Conservation (phyloP, 2,329 filamentous ascomycete species). For the Aspergillus tanneri region DNA sequence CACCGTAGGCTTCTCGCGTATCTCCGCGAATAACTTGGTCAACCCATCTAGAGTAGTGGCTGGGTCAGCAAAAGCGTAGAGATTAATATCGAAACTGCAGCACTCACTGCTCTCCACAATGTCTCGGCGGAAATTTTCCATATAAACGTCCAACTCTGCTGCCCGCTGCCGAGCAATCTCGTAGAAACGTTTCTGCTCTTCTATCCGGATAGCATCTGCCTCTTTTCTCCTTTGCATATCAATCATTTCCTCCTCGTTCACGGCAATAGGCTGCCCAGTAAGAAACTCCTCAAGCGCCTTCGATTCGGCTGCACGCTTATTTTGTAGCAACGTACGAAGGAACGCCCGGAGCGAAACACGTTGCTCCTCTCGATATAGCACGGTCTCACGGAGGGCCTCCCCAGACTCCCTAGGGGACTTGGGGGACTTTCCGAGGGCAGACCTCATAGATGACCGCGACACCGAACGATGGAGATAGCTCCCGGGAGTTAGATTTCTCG, state of each 20-base stretch:
- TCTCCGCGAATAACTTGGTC: slow-evolving; percentile 88
- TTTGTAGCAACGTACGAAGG: slow-evolving; percentile 79
- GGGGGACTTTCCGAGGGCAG: slow-evolving; percentile 17
- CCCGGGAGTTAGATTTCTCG: slow-evolving; percentile 34
- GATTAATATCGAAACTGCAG: neutral
- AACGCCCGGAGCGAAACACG: slow-evolving; percentile 89
- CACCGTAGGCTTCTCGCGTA: slow-evolving; percentile 84
- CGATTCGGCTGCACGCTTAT: slow-evolving; percentile 78
- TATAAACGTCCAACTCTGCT: slow-evolving; percentile 91
- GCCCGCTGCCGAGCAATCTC: slow-evolving; percentile 90
- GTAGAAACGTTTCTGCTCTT: slow-evolving; percentile 92
- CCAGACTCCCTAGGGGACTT: slow-evolving; percentile 37
- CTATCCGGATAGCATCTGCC: slow-evolving; percentile 82
- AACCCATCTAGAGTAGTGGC: slow-evolving; percentile 63
- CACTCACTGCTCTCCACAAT: slow-evolving; percentile 69
- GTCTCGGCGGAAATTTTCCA: slow-evolving; percentile 75
- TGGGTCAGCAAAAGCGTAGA: slow-evolving; percentile 32
- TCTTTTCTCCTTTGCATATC: slow-evolving; percentile 78
- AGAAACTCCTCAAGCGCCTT: slow-evolving; percentile 84
- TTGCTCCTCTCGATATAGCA: slow-evolving; percentile 82
- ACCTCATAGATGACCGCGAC: slow-evolving; percentile 32
- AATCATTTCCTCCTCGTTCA: slow-evolving; percentile 77
- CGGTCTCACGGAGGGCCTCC: slow-evolving; percentile 50
- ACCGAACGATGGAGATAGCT: slow-evolving; percentile 26
- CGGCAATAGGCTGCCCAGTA: slow-evolving; percentile 66